Conservation (phyloP, 2,329 filamentous ascomycete species). For the Teratosphaeria nubilosa region DNA sequence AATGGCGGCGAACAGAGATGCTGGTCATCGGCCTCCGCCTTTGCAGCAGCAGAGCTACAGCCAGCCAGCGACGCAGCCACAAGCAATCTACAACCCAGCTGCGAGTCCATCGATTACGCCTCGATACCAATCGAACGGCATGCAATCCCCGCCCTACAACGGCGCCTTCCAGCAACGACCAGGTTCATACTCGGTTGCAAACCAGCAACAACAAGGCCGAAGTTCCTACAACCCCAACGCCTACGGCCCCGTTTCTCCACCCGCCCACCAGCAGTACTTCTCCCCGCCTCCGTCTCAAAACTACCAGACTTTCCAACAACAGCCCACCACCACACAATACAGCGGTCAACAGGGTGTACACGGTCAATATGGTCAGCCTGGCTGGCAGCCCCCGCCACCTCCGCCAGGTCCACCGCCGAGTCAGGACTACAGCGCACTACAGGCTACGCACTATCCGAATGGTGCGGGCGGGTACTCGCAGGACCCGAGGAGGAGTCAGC, state of each 20-base stretch:
- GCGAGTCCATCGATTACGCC: conserved; percentile 38
- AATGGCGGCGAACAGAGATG: conserved; percentile 12
- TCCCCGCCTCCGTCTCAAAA: conserved; percentile 34
- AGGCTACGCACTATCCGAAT: conserved; percentile 29
- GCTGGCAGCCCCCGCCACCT: conserved; percentile 58
- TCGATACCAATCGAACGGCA: conserved; percentile 30
- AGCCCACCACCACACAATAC: conserved; percentile 43
- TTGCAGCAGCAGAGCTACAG: conserved; percentile 33
- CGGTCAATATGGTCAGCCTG: conserved; percentile 40
- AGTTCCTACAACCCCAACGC: conserved; percentile 36
- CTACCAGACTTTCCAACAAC: conserved; percentile 22
- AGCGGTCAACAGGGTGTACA: conserved; percentile 50
- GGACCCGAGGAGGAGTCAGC: conserved; percentile 30
- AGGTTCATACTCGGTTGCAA: conserved; percentile 4
- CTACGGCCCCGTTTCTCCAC: conserved; percentile 36
- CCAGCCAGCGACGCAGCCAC: conserved; percentile 21
- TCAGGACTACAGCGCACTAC: conserved; percentile 40
- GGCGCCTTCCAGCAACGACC: conserved; percentile 14
- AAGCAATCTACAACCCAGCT: conserved; percentile 43
- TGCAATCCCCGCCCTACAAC: conserved; percentile 18
- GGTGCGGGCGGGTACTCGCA: conserved; percentile 49
- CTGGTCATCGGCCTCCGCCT: conserved; percentile 31
- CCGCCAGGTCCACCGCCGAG: conserved; percentile 48
- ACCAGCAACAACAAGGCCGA: conserved; percentile 4
- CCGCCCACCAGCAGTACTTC: conserved; percentile 50